Conservation (phyloP, 192 early-diverging fungal species). For the Oehlia diaphana region DNA sequence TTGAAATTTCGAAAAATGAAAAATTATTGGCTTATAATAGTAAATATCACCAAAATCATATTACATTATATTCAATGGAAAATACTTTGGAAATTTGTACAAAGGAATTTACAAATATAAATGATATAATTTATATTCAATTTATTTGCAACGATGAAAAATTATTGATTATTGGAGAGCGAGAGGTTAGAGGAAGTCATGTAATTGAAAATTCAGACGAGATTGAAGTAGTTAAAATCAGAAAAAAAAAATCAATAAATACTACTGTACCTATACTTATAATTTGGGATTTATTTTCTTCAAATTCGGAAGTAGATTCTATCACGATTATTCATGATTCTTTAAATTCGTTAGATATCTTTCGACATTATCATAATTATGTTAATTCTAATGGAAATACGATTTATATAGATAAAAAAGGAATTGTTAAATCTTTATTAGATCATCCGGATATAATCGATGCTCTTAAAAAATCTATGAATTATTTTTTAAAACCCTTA, state of each 20-base stretch:
- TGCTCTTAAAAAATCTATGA: not conserved
- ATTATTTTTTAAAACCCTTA: not conserved
- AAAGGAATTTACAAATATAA: not conserved
- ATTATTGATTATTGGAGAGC: not conserved
- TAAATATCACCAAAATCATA: not conserved
- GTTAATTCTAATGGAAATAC: not conserved
- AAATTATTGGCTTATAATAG: not conserved
- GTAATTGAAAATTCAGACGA: too few species aligned
- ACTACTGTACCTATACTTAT: not conserved
- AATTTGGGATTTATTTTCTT: conserved; percentile 17
- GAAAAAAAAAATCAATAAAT: too few species aligned
- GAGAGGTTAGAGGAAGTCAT: not conserved
- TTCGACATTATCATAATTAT: not conserved
- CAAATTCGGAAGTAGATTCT: not conserved
- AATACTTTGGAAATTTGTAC: conserved; percentile 2
- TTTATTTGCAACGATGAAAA: conserved; percentile 20
- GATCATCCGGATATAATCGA: not conserved
- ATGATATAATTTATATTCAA: not conserved
- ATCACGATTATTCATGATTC: not conserved
- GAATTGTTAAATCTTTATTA: not conserved
- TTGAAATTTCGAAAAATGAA: conserved; percentile 6
- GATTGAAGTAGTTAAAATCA: too few species aligned
- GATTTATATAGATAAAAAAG: not conserved
- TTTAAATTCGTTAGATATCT: not conserved
- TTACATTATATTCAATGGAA: conserved; percentile 13